A percentile compares a stretch with the other conserved stretches of the same genome.
phyloP scores from a whole-genome alignment of 2,329 filamentous ascomycete genomes.

The Trichoderma afroharzianum region DNA sequence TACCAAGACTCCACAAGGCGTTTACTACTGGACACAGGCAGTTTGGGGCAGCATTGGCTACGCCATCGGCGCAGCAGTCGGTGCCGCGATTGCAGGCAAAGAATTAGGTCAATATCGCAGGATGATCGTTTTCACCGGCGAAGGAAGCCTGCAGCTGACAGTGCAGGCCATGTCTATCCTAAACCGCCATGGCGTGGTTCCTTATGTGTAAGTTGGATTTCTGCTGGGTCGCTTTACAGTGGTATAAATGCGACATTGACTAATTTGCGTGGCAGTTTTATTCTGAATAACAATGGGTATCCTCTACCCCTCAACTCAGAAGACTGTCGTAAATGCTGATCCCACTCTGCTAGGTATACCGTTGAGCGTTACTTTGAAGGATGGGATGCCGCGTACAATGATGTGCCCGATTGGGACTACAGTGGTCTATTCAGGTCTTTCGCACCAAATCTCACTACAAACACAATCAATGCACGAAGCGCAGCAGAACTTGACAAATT shows the following conservation, averaged over 20 bases:
- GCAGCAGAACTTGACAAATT: not conserved
- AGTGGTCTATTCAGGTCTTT: not conserved
- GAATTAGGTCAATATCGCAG: conserved; percentile 20
- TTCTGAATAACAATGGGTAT: not conserved
- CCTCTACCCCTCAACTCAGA: not conserved
- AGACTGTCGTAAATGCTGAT: not conserved
- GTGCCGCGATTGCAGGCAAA: conserved; percentile 22
- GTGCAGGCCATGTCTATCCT: conserved; percentile 1
- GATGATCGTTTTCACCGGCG: conserved; percentile 24
- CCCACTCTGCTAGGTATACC: conserved; percentile 48
- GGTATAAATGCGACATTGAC: not conserved
- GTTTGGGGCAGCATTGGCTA: conserved; percentile 26
- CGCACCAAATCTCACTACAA: not conserved
- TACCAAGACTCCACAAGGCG: conserved; percentile 17
- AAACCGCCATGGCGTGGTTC: not conserved
- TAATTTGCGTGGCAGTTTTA: not conserved
- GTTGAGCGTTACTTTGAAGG: conserved; percentile 80
- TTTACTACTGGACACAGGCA: conserved; percentile 21
- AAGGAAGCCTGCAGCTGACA: conserved; percentile 23
- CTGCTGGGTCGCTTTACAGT: not conserved
- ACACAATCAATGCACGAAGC: not conserved
- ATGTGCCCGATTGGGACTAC: conserved; percentile 47
- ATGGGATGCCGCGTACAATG: conserved; percentile 69
- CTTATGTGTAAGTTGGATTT: not conserved
- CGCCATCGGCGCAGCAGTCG: conserved; percentile 21